Evolutionary conservation across 768 basidiomycete genomes (phyloP), one percentile per base, ranked within the genome.

Genomic region (Macrolepiota fuliginosa): DNA sequence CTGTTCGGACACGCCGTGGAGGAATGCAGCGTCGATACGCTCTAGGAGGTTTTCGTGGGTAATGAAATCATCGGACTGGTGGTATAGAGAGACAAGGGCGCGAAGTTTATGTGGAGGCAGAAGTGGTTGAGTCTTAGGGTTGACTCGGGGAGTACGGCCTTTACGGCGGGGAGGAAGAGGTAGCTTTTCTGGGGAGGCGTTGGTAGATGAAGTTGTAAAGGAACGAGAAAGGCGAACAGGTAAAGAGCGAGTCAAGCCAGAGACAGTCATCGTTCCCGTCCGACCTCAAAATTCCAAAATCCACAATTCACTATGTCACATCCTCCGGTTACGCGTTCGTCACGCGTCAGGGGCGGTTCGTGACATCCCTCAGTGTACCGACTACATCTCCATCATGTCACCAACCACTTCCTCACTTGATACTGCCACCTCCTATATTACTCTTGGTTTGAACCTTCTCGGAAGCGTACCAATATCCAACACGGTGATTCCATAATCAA

Each of bases 21-120:
- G 65, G 66, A 93, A 92, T 1, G 85, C 86, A 15, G 80, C 72
- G 73, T 91, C 88, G 58, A 92, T 92, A 59, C 75, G 77, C 22
- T 79, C 67, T 19, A 82, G 79, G 32, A 94, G 83, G 67, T 83
- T 92, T 64, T 90, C 87, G 22, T 77, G 77, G 11, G 90, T 90
- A 64, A 94, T 81, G 76, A 90, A 91, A 1, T 77, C 75, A 60
- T 84, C 84, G 53, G 87, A 75, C 74, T 91, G 84, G 77, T 94
- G 91, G 76, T 92, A 93, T 56, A 93, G 82, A 10, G 85, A 80
- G 64, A 92, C 81, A 64, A 92, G 85, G 2, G 89, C 87, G 62
- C 89, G 88, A 77, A 91, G 78, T 74, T 83, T 83, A 22, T 81
- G 77, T 2, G 79, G 78, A 2, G 87, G 78, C 3, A 88, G 79